phyloP scores from a whole-genome alignment of 2,329 filamentous ascomycete genomes.

The Stagonosporopsis cucurbitacearum region DNA sequence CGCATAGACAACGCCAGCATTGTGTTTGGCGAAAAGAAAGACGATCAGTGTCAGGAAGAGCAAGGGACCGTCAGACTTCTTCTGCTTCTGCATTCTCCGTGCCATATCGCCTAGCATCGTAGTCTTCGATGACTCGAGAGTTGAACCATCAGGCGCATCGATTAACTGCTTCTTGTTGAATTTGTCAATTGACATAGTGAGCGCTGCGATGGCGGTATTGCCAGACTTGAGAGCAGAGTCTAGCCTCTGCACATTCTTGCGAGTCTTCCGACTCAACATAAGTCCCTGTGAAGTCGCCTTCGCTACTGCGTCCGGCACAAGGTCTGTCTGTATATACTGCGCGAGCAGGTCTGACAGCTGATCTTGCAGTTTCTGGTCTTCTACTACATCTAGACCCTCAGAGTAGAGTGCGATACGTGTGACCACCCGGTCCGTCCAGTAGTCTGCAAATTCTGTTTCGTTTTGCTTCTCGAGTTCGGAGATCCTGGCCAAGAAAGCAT shows the following conservation, averaged over 20 bases:
- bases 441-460: conserved; percentile 38
- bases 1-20: conserved; percentile 48
- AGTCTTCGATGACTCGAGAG: conserved; percentile 31
- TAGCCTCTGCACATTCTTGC: conserved; percentile 41
- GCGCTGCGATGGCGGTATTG: conserved; percentile 17
- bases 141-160: conserved; percentile 1
- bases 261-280: conserved; percentile 39
- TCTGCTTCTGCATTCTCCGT: conserved; percentile 44
- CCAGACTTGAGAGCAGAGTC: conserved; percentile 28
- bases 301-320: conserved; percentile 40
- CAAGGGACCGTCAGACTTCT: conserved; percentile 42
- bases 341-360: conserved; percentile 45
- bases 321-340: conserved; percentile 40
- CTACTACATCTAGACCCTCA: conserved; percentile 29
- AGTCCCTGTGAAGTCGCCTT: conserved; percentile 43
- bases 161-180: conserved; percentile 46
- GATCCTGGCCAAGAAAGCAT: conserved; percentile 35
- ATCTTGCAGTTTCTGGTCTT: conserved; percentile 41
- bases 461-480: conserved; percentile 35
- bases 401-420: conserved; percentile 37
- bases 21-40: conserved; percentile 39
- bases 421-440: conserved; percentile 43
- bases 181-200: conserved; percentile 34
- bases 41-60: conserved; percentile 48
- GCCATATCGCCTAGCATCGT: conserved; percentile 42